A percentile compares a stretch with the other conserved stretches of the same genome.
phyloP scores from a whole-genome alignment of 2,329 filamentous ascomycete species.

The Aureobasidium sp. region DNA sequence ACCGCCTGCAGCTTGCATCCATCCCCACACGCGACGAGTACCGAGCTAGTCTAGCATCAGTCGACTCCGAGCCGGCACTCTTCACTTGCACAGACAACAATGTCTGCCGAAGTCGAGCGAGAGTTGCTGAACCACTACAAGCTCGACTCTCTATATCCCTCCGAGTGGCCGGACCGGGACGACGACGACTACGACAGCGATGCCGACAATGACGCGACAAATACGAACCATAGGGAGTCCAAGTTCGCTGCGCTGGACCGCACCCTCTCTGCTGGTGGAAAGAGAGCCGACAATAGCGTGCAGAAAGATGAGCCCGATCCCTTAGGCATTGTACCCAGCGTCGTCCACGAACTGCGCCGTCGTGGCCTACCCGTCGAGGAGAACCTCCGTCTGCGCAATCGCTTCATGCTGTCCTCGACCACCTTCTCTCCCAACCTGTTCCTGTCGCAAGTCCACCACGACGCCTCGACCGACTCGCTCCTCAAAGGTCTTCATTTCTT shows the following conservation, averaged over 20 bases:
- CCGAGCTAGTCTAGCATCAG: neutral
- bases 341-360: slow-evolving; percentile 68
- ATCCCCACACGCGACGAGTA: neutral
- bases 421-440: slow-evolving; percentile 90
- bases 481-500: slow-evolving; percentile 76
- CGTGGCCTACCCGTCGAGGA: slow-evolving; percentile 76
- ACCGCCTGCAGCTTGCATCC: too few species aligned
- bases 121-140: slow-evolving; percentile 85
- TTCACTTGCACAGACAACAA: slow-evolving; percentile 16
- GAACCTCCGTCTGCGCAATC: slow-evolving; percentile 62
- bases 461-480: slow-evolving; percentile 72
- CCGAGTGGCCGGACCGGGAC: slow-evolving; percentile 77
- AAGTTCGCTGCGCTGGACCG: slow-evolving; percentile 79
- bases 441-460: slow-evolving; percentile 81
- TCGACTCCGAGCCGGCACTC: neutral
- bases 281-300: slow-evolving; percentile 64
- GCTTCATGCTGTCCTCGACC: slow-evolving; percentile 90
- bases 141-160: slow-evolving; percentile 66
- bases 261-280: slow-evolving; percentile 53
- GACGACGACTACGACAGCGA: slow-evolving; percentile 67
- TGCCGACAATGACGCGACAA: slow-evolving; percentile 26
- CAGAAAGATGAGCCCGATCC: slow-evolving; percentile 91
- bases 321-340: slow-evolving; percentile 77
- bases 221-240: slow-evolving; percentile 43
- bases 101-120: slow-evolving; percentile 61